Conservation (phyloP, 2,329 filamentous ascomycete species). For the Pseudocercospora fijiensis region DNA sequence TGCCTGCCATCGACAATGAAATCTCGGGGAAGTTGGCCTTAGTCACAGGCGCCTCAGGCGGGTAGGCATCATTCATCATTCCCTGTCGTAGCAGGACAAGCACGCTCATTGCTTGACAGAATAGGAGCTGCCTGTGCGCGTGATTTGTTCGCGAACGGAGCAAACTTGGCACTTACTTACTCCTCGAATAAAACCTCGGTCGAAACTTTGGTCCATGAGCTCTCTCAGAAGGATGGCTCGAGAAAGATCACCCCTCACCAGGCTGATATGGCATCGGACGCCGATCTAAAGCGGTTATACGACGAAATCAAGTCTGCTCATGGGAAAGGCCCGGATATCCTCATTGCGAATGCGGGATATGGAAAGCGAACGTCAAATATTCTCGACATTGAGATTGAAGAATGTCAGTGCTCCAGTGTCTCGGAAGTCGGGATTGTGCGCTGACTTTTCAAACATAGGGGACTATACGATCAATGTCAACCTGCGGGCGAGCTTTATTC, state of each 20-base stretch:
- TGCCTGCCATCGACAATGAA: slow-evolving; percentile 35
- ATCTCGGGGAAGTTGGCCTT: slow-evolving; percentile 57
- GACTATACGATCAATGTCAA: slow-evolving; percentile 64
- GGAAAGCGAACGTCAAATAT: slow-evolving; percentile 56
- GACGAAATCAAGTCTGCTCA: slow-evolving; percentile 55
- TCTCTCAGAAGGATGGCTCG: slow-evolving; percentile 25
- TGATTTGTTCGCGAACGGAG: slow-evolving; percentile 54
- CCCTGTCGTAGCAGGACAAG: neutral
- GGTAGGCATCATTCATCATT: slow-evolving; percentile 43
- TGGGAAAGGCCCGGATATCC: slow-evolving; percentile 58
- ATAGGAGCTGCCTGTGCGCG: slow-evolving; percentile 61
- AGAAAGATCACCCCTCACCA: slow-evolving; percentile 55
- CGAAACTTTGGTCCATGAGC: slow-evolving; percentile 44
- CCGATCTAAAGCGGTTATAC: slow-evolving; percentile 57
- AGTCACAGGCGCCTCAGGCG: slow-evolving; percentile 62
- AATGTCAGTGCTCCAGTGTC: slow-evolving; percentile 52
- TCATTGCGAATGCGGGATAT: slow-evolving; percentile 66
- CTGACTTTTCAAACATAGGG: slow-evolving; percentile 32
- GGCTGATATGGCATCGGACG: slow-evolving; percentile 57
- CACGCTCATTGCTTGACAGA: slow-evolving; percentile 38
- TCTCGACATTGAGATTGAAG: slow-evolving; percentile 60
- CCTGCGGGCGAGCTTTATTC: slow-evolving; percentile 61
- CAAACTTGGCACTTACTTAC: slow-evolving; percentile 61
- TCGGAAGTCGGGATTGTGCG: neutral
- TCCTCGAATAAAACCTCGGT: slow-evolving; percentile 52